These are phyloP conservation scores for Aureobasidium melanogenum DNA, from an alignment of 2,329 filamentous ascomycete species.

Conservation along the genomic window DNA sequence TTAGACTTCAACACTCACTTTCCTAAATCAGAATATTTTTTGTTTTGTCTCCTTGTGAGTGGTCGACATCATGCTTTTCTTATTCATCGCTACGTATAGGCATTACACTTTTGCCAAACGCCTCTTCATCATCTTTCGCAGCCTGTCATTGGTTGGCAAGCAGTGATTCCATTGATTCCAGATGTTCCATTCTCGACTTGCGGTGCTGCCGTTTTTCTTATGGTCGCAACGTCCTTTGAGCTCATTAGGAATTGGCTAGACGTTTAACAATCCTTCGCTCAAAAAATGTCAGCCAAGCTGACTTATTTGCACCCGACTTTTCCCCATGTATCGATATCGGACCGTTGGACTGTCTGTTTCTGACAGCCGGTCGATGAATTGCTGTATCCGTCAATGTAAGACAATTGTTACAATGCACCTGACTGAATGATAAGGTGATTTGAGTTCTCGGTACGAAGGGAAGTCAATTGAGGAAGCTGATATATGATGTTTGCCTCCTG, in stretches of 20 bases:
- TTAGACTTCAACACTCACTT: neutral
- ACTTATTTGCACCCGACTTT: neutral
- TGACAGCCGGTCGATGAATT: conserved; percentile 2
- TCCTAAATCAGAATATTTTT: neutral
- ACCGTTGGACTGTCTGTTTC: neutral
- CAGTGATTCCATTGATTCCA: neutral
- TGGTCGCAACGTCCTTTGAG: neutral
- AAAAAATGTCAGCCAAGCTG: neutral
- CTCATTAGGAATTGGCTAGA: neutral
- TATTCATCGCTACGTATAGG: neutral
- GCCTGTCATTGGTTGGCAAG: neutral
- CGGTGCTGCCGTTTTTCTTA: neutral
- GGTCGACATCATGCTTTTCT: neutral
- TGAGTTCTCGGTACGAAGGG: neutral
- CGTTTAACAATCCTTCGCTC: conserved; percentile 1
- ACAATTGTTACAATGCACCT: neutral
- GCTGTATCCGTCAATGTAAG: conserved; percentile 7
- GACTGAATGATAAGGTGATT: neutral
- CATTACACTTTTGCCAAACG: neutral
- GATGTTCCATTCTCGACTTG: neutral
- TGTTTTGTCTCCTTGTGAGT: neutral
- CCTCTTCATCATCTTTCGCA: neutral
- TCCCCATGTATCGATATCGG: conserved; percentile 8
- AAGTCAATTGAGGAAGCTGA: neutral
- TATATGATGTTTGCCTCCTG: neutral